Conservation (phyloP, 2,329 filamentous ascomycete genomes). For the Trichoderma sp. region DNA sequence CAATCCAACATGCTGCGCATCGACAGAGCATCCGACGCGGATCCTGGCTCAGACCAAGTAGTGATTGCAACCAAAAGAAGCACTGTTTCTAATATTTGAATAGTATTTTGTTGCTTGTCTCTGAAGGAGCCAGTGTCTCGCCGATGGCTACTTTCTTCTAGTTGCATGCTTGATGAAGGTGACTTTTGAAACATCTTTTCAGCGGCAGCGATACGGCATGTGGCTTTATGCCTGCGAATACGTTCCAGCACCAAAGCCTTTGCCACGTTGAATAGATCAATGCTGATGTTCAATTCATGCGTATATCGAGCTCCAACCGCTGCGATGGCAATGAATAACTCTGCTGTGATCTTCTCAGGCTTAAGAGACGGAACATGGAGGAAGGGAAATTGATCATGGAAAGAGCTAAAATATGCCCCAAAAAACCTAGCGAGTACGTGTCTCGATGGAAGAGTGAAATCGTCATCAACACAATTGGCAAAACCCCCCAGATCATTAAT, state of each 20-base stretch:
- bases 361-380: background rate
- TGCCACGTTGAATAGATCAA: background rate
- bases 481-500: background rate
- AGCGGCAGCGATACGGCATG: background rate
- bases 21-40: background rate
- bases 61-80: constrained; percentile 6
- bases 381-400: constrained; percentile 8
- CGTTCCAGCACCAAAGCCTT: background rate
- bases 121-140: background rate
- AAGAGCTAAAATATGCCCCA: background rate
- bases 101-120: background rate
- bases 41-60: background rate
- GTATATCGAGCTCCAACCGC: constrained; percentile 9
- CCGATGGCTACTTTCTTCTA: background rate
- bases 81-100: background rate
- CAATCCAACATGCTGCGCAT: constrained; percentile 1
- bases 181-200: background rate
- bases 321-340: background rate
- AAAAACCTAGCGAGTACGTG: background rate
- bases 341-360: background rate
- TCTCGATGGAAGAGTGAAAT: background rate
- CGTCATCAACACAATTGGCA: background rate
- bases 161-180: background rate
- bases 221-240: background rate
- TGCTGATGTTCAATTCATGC: background rate